Conservation (phyloP, 176 grass and related monocot species). For the Zoysia japonica region DNA sequence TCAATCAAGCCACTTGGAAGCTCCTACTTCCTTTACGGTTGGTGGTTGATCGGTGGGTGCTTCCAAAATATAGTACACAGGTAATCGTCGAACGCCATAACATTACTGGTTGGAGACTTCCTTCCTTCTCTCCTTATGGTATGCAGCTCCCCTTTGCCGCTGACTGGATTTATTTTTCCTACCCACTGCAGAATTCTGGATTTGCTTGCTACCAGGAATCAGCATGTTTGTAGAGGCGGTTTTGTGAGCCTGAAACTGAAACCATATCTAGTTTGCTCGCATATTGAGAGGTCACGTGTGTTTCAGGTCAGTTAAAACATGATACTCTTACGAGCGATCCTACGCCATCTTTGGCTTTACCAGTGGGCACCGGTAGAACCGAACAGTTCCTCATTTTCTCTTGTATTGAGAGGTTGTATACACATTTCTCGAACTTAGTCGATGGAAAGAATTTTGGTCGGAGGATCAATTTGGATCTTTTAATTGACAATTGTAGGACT, state of each 20-base stretch:
- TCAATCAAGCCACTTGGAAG: conserved; percentile 14
- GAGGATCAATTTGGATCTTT: neutral
- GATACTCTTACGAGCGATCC: neutral
- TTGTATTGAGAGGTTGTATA: neutral
- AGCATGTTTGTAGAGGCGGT: neutral
- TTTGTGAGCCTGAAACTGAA: neutral
- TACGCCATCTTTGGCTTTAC: neutral
- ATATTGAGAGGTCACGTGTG: neutral
- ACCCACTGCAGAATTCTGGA: neutral
- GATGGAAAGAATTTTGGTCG: neutral
- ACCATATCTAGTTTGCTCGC: neutral
- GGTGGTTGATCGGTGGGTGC: conserved; percentile 16
- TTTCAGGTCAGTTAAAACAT: neutral
- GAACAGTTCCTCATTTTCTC: neutral
- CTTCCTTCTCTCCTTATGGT: neutral
- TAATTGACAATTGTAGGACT: neutral
- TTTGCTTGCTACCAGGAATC: conserved; percentile 18
- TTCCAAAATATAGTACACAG: conserved; percentile 1
- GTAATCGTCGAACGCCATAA: conserved; percentile 13
- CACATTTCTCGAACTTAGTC: neutral
- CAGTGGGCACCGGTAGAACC: neutral
- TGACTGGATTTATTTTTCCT: neutral
- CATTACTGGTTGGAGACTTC: neutral
- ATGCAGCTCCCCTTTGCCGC: neutral
- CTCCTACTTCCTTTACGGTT: conserved; percentile 14